Conservation (phyloP, 2,329 filamentous ascomycete genomes). For the Penicillium paneum region DNA sequence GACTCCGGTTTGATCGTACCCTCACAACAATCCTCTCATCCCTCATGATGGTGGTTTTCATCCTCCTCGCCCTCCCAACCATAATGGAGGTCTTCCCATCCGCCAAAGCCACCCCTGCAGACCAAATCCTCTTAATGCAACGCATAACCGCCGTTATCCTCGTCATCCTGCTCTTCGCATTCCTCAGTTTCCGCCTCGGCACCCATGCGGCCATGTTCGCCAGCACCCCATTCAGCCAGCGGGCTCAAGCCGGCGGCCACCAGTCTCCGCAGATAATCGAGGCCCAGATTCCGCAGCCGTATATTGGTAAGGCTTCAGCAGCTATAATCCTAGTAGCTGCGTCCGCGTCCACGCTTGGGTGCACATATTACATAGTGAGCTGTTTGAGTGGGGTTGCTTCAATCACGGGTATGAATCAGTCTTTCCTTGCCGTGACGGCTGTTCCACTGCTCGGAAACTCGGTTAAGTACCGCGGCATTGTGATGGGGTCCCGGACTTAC, state of each 20-base stretch:
- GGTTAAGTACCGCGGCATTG: conserved; percentile 11
- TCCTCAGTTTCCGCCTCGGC: conserved; percentile 15
- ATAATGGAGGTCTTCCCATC: conserved; percentile 19
- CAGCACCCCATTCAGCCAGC: conserved; percentile 8
- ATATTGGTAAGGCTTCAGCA: background rate
- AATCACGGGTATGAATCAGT: conserved; percentile 4
- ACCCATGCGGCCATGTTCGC: conserved; percentile 18
- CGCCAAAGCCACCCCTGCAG: conserved; percentile 1
- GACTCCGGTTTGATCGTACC: conserved; percentile 17
- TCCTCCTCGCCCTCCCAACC: conserved; percentile 16
- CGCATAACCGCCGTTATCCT: conserved; percentile 11
- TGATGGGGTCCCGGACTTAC: conserved; percentile 4
- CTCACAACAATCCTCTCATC: conserved; percentile 21
- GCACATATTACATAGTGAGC: conserved; percentile 9
- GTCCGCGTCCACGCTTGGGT: conserved; percentile 2
- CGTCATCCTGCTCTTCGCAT: conserved; percentile 7
- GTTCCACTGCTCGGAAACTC: conserved; percentile 17
- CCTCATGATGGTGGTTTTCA: conserved; percentile 20
- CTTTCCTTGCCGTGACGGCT: conserved; percentile 9
- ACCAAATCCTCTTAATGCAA: conserved; percentile 11
- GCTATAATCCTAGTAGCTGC: background rate
- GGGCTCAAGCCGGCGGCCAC: background rate
- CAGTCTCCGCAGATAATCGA: background rate
- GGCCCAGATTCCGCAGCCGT: background rate
- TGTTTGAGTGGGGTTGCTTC: conserved; percentile 2